Percentiles rank a stretch among this genome's conserved stretches.
Conservation (phyloP, 129 eudicot species). For the Flaveria ramosissima region DNA sequence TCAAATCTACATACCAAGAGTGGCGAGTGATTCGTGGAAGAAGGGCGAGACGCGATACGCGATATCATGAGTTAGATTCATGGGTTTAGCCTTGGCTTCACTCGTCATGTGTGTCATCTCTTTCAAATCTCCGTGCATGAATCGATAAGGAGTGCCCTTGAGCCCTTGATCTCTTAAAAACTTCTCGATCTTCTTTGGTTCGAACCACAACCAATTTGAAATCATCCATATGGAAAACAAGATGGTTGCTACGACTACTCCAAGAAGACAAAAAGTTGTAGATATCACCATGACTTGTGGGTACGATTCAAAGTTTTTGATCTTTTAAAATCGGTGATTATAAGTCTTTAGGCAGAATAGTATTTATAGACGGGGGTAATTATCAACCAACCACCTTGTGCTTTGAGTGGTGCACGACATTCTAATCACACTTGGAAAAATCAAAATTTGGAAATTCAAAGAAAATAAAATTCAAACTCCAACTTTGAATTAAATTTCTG, state of each 20-base stretch:
- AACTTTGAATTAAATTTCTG: too few species aligned
- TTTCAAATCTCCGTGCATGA: not conserved
- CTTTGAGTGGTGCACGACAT: not conserved
- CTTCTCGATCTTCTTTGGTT: conserved; percentile 13
- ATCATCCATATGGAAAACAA: not conserved
- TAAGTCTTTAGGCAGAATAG: not conserved
- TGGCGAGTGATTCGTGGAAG: not conserved
- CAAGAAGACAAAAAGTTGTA: not conserved
- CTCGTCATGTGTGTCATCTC: not conserved
- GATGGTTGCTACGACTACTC: not conserved
- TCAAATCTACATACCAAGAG: not conserved
- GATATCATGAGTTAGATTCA: conserved; percentile 6
- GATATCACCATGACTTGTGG: not conserved
- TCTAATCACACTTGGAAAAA: too few species aligned
- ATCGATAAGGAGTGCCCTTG: not conserved
- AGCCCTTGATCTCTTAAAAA: not conserved
- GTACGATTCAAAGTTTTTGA: not conserved
- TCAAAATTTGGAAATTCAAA: too few species aligned
- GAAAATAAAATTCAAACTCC: too few species aligned
- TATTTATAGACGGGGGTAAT: not conserved
- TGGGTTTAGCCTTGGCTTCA: not conserved
- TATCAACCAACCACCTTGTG: not conserved
- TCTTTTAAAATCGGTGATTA: not conserved
- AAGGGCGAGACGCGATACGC: not conserved
- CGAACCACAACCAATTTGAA: not conserved